Base-by-base conservation (phyloP, 257 asterid genomes). In the Anisodus acutangulus region DNA sequence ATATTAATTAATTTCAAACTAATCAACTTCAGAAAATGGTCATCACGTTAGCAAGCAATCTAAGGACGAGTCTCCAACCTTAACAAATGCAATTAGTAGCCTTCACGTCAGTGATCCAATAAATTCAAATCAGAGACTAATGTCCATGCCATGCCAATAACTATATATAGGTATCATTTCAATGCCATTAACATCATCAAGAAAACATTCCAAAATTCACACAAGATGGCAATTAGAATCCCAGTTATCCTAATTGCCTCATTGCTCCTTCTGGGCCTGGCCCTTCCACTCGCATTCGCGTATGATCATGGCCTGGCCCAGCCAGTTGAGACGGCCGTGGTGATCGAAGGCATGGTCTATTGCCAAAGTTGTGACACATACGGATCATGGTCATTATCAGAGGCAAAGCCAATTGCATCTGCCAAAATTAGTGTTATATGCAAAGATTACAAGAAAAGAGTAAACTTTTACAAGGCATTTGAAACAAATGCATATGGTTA, bases 401-500 rank as follows among this genome's bases (percentile, higher is more conserved):
- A 83, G 45, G 95, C 97, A 9, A 87, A 90, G 90, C 92, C 98
- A 70, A 88, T 95, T 3, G 31, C 82, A 55, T 59, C 58, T 0
- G 93, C 98, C 41, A 93, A 88, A 68, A 66, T 94, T n/a, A 87
- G 98, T 17, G 94, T 95, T 3, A 89, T 94, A 87, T 95, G 99
- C 87, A 95, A 93, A 84, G 88, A 92, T 78, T 93, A 91, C 78
- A 88, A 88, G 31, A 91, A 89, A 13, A 82, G 92, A 78, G 88
- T 93, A 80, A 93, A 91, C 86, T 95, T 58, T 88, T 95, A 95
- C 84, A 91, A 93, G 85, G 93, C 97, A 8, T 93, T 87, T 43
- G 58, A 91, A 10, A 90, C 97, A 0, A 90, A 90, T 80, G 80
- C 81, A 85, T 84, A 88, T 9, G 99, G 99, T 0, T 95, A 94